Evolutionary conservation across 2,329 filamentous ascomycete species (phyloP), one percentile per base, ranked within the genome.

Genomic region (Colletotrichum euphorbiae): DNA sequence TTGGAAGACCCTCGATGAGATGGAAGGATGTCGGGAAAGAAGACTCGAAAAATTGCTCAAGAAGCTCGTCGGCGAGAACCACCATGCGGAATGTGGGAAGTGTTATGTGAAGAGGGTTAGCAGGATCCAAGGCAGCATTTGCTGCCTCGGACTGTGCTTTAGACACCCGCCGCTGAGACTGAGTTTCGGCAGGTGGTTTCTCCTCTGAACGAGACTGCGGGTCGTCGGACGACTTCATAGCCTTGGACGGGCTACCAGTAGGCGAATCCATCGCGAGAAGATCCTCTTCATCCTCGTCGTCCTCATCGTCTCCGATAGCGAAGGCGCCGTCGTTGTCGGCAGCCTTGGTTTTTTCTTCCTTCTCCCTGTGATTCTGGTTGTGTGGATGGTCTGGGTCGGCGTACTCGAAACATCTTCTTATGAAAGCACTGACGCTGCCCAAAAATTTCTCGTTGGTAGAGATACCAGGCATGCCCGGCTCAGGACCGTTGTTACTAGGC

Each of bases 51-150:
- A 99, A 99, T 73, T 97, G 93, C 75, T 99, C 95, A 6, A 99
- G 88, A 1, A 97, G 87, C 78, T 99, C 96, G 75, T 99, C 96
- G 48, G 96, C 96, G 7, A 99, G 88, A 9, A 99, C 93, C 3
- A 99, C 94, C 96, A 99, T 99, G 72, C 96, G 91, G 86, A 99
- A 99, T 0, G 96, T 99, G 1, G 96, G 96, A 1, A 99, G 86
- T 1, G 96, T 98, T 75, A 99, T 98, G 77, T 98, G 92, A 0
- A 99, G 86, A 6, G 96, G 96, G 71, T 97, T 95, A 28, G 93
- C 91, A 3, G 96, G 96, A 76, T 99, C 94, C 4, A 99, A 87
- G 0, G 96, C 96, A 8, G 91, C 89, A 76, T 99, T 99, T 52
- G 94, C 94, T 19, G 91, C 88, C 76, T 93, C 90, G 1, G 91